A percentile compares a stretch with the other conserved stretches of the same genome.
phyloP scores from a whole-genome alignment of 306 rosid species.

The Cicer yamashitae region DNA sequence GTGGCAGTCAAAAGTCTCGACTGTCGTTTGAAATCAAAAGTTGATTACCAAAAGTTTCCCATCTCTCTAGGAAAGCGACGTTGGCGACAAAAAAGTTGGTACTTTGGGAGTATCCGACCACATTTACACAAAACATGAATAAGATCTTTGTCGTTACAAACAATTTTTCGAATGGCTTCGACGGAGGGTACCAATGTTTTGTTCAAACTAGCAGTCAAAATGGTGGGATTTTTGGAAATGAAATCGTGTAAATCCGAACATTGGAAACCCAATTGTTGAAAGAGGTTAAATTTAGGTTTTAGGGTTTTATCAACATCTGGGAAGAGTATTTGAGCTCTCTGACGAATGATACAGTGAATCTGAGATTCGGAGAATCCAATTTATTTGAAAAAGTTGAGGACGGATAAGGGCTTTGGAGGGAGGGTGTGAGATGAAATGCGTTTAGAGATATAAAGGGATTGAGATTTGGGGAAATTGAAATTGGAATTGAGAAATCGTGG shows the following conservation, averaged over 20 bases:
- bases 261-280: constrained; percentile 54
- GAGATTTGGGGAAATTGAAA: constrained; percentile 45
- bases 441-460: constrained; percentile 40
- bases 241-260: constrained; percentile 48
- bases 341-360: constrained; percentile 40
- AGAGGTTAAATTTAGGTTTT: constrained; percentile 61
- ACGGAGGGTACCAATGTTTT: constrained; percentile 55
- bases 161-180: constrained; percentile 52
- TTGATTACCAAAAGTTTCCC: constrained; percentile 59
- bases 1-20: constrained; percentile 40
- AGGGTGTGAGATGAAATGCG: constrained; percentile 16
- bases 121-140: constrained; percentile 38
- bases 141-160: constrained; percentile 41
- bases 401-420: constrained; percentile 48
- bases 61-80: constrained; percentile 52
- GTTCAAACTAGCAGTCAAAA: constrained; percentile 57
- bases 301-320: constrained; percentile 51
- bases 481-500: constrained; percentile 42
- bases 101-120: constrained; percentile 33
- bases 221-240: constrained; percentile 45
- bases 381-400: constrained; percentile 47
- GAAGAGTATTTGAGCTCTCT: constrained; percentile 49
- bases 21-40: constrained; percentile 52
- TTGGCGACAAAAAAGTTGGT: constrained; percentile 44
- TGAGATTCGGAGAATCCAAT: constrained; percentile 56